Percentiles rank a stretch among this genome's conserved stretches.
phyloP scores from a whole-genome alignment of 2,329 filamentous ascomycete genomes.

The Biscogniauxia sp. region DNA sequence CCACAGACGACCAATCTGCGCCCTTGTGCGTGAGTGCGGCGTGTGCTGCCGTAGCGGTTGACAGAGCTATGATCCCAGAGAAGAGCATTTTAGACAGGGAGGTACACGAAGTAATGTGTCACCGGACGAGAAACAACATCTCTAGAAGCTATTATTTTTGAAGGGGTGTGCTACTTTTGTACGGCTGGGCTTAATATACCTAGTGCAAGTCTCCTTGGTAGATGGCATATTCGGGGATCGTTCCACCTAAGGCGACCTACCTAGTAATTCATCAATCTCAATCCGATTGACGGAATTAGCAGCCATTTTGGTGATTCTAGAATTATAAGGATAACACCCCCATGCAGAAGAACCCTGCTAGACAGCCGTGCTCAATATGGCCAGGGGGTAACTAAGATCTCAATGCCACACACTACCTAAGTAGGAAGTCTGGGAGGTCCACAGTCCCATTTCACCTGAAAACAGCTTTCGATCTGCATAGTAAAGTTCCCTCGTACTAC shows the following conservation, averaged over 20 bases:
- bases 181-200: not conserved
- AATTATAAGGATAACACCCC: not conserved
- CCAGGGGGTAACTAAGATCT: not conserved
- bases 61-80: conserved; percentile 18
- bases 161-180: not conserved
- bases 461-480: not conserved
- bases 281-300: not conserved
- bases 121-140: not conserved
- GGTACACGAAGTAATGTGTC: not conserved
- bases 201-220: not conserved
- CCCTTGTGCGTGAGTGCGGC: conserved; percentile 61
- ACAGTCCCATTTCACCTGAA: not conserved
- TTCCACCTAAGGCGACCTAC: not conserved
- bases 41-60: conserved; percentile 15
- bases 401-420: not conserved
- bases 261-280: not conserved
- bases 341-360: not conserved
- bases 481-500: not conserved
- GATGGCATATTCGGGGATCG: not conserved
- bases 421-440: not conserved
- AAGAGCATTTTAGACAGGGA: conserved; percentile 15
- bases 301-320: not conserved
- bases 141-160: not conserved
- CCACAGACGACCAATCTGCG: conserved; percentile 68
- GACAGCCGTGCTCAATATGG: not conserved